phyloP scores from a whole-genome alignment of 805 yeast species.

The Kuraishia borneana region DNA sequence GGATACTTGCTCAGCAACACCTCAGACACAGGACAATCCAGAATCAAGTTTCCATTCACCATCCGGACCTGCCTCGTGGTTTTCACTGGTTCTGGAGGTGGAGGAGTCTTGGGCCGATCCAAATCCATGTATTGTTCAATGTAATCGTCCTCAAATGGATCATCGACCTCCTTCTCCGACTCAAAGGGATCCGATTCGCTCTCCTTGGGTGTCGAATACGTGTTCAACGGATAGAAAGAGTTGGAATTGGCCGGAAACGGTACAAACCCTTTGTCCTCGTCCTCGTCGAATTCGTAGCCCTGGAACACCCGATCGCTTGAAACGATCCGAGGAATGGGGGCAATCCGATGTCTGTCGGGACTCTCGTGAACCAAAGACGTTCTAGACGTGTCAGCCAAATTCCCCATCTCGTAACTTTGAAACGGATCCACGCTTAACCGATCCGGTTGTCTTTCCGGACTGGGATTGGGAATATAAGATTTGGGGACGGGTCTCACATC shows the following conservation, averaged over 20 bases:
- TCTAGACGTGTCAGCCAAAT: not conserved
- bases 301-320: conserved; percentile 3
- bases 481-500: conserved; percentile 2
- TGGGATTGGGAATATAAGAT: conserved; percentile 1
- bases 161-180: conserved; percentile 10
- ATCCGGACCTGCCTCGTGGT: conserved; percentile 30
- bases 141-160: conserved; percentile 15
- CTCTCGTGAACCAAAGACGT: not conserved
- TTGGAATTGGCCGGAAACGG: conserved; percentile 22
- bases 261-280: conserved; percentile 16
- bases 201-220: conserved; percentile 6
- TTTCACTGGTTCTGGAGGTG: conserved; percentile 6
- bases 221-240: conserved; percentile 21
- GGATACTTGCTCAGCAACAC: conserved; percentile 43
- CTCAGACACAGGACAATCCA: conserved; percentile 84
- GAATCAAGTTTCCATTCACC: conserved; percentile 68
- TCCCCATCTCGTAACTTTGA: not conserved
- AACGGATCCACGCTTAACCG: not conserved
- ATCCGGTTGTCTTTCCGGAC: not conserved
- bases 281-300: conserved; percentile 14
- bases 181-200: not conserved
- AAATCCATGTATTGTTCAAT: conserved; percentile 8
- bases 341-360: not conserved
- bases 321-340: not conserved
- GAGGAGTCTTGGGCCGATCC: not conserved